Evolutionary conservation across 164 flowering plant genomes (phyloP).

Genomic region (Brasenia schreberi): DNA sequence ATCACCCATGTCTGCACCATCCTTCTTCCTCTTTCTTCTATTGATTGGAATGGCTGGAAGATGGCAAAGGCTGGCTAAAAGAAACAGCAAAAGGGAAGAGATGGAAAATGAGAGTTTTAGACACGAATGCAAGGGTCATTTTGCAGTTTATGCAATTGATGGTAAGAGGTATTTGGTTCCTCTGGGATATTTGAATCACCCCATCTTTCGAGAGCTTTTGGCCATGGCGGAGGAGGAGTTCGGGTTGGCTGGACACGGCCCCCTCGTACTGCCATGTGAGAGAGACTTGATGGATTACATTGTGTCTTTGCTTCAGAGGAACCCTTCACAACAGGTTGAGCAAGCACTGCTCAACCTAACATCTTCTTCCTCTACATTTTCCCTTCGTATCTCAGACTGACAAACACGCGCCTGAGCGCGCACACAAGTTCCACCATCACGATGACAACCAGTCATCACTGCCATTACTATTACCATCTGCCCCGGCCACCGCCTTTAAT

Average conservation of each 20-base stretch:
- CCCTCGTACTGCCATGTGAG: constrained; percentile 33
- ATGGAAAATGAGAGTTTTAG: not conserved
- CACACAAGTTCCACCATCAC: too few species aligned
- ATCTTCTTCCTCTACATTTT: constrained; percentile 2
- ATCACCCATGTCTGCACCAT: not conserved
- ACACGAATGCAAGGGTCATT: constrained; percentile 16
- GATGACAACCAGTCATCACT: too few species aligned
- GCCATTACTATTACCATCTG: too few species aligned
- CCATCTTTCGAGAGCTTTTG: constrained; percentile 28
- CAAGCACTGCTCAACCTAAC: constrained; percentile 13
- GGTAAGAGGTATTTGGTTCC: constrained; percentile 33
- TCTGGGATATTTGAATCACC: constrained; percentile 23
- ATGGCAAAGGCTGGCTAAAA: constrained; percentile 10
- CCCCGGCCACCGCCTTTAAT: too few species aligned
- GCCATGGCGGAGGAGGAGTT: constrained; percentile 46
- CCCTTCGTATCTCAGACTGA: constrained; percentile 3
- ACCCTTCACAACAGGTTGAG: constrained; percentile 14
- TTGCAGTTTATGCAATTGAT: constrained; percentile 31
- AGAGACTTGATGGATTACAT: constrained; percentile 28
- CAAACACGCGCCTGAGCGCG: not conserved
- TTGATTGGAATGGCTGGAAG: constrained; percentile 20
- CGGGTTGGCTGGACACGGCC: constrained; percentile 21
- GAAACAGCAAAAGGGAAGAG: constrained; percentile 9
- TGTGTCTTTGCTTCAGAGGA: constrained; percentile 18
- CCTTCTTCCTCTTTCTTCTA: not conserved